These are phyloP conservation scores for Pholiota conissans DNA, from an alignment of 768 basidiomycete species.

Conservation along the genomic window DNA sequence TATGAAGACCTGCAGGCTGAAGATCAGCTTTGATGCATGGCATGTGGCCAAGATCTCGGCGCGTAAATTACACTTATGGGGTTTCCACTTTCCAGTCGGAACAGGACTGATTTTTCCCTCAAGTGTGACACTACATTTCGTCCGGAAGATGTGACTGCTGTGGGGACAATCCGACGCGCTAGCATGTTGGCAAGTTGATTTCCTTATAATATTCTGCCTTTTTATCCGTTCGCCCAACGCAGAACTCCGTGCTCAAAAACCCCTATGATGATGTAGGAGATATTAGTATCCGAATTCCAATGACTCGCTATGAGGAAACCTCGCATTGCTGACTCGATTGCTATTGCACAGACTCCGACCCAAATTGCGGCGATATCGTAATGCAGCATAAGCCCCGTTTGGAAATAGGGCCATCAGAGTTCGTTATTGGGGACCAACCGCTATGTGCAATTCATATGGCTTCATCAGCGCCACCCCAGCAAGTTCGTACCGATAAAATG, in stretches of 20 bases:
- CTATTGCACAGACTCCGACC: slow-evolving; percentile 13
- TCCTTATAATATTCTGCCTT: background rate
- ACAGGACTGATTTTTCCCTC: slow-evolving; percentile 9
- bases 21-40: slow-evolving; percentile 11
- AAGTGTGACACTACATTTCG: slow-evolving; percentile 8
- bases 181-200: background rate
- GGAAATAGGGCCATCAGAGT: slow-evolving; percentile 15
- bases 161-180: background rate
- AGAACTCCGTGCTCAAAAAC: too few species aligned
- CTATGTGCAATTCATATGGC: slow-evolving; percentile 9
- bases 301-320: background rate
- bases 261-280: too few species aligned
- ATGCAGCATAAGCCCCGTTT: slow-evolving; percentile 15
- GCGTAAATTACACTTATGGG: slow-evolving; percentile 16
- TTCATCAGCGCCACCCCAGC: slow-evolving; percentile 16
- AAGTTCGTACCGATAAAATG: slow-evolving; percentile 1
- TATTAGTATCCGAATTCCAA: background rate
- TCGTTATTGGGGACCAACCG: background rate
- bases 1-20: background rate
- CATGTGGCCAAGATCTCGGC: slow-evolving; percentile 16
- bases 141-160: slow-evolving; percentile 1
- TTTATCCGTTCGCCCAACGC: too few species aligned
- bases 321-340: slow-evolving; percentile 7
- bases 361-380: slow-evolving; percentile 10
- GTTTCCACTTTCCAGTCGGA: slow-evolving; percentile 3